Conservation (phyloP, 768 basidiomycete species). For the Cystofilobasidium bisporidii region DNA sequence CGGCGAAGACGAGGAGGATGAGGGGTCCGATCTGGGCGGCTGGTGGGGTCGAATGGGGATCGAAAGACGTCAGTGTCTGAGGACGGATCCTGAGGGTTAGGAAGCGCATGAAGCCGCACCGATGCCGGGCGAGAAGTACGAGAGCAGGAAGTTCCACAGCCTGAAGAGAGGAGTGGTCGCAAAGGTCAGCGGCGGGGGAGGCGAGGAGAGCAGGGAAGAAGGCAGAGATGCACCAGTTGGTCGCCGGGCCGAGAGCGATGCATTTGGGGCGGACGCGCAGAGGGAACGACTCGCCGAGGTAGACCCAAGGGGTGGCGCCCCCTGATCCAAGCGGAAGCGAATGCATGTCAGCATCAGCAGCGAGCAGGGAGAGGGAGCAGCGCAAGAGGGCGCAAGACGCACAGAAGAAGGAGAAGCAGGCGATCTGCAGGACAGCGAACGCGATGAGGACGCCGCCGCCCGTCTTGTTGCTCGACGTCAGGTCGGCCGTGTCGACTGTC, state of each 20-base stretch:
- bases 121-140: slow-evolving; percentile 54
- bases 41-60: too few relatives aligned
- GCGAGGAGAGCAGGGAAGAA: slow-evolving; percentile 36
- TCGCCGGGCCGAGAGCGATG: slow-evolving; percentile 63
- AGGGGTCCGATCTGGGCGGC: slow-evolving; percentile 55
- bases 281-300: slow-evolving; percentile 57
- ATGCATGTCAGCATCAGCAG: not conserved
- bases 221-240: slow-evolving; percentile 42
- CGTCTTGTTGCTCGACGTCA: slow-evolving; percentile 51
- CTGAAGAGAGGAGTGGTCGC: too few relatives aligned
- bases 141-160: slow-evolving; percentile 61
- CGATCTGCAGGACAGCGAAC: slow-evolving; percentile 68
- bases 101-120: too few relatives aligned
- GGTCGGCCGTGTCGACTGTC: slow-evolving; percentile 48
- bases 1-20: slow-evolving; percentile 67
- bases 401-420: slow-evolving; percentile 61
- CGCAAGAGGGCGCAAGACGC: slow-evolving; percentile 54
- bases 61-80: too few relatives aligned
- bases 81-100: too few relatives aligned
- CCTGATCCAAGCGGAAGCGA: slow-evolving; percentile 37
- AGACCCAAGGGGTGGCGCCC: slow-evolving; percentile 28
- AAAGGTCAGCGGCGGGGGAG: not conserved
- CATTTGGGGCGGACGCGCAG: slow-evolving; percentile 66
- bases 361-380: slow-evolving; percentile 32
- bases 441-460: slow-evolving; percentile 57